These are phyloP conservation scores for Entoloma clypeatum DNA, from an alignment of 1,284 basidiomycete genomes.

Conservation along the genomic window DNA sequence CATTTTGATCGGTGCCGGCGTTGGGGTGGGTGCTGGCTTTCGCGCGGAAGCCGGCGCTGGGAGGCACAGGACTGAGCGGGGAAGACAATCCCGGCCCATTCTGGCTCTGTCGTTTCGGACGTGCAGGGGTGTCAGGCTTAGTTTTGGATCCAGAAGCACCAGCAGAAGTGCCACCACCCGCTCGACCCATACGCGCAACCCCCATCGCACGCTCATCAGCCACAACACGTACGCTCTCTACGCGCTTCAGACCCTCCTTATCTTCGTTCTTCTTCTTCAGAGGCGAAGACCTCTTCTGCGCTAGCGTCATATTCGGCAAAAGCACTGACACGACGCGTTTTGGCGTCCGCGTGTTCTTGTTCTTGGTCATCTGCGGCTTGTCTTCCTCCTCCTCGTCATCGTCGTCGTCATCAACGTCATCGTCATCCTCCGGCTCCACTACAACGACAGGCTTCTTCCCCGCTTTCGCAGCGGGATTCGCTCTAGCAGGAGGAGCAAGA, in stretches of 20 bases:
- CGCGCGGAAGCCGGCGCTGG: too few relatives aligned
- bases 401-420: too few relatives aligned
- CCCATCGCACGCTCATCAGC: slow-evolving; percentile 20
- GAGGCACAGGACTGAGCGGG: too few relatives aligned
- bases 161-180: slow-evolving; percentile 1
- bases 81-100: too few relatives aligned
- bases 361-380: too few relatives aligned
- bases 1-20: slow-evolving; percentile 10
- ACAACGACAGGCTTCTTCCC: slow-evolving; percentile 1
- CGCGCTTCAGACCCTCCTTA: slow-evolving; percentile 10
- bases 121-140: slow-evolving; percentile 12
- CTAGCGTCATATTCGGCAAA: slow-evolving; percentile 20
- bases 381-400: too few relatives aligned
- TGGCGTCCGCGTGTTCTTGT: slow-evolving; percentile 12
- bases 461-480: slow-evolving; percentile 5
- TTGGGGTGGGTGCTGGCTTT: slow-evolving; percentile 2
- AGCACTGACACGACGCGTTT: slow-evolving; percentile 24
- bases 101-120: not conserved
- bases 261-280: not conserved
- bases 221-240: slow-evolving; percentile 25
- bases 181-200: slow-evolving; percentile 8
- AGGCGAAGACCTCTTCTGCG: slow-evolving; percentile 8
- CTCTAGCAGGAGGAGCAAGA: slow-evolving; percentile 3
- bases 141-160: slow-evolving; percentile 12
- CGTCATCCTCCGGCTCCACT: too few relatives aligned